These are phyloP conservation scores for Harringtonia lauricola DNA, from an alignment of 2,329 filamentous ascomycete genomes.

Conservation along the genomic window DNA sequence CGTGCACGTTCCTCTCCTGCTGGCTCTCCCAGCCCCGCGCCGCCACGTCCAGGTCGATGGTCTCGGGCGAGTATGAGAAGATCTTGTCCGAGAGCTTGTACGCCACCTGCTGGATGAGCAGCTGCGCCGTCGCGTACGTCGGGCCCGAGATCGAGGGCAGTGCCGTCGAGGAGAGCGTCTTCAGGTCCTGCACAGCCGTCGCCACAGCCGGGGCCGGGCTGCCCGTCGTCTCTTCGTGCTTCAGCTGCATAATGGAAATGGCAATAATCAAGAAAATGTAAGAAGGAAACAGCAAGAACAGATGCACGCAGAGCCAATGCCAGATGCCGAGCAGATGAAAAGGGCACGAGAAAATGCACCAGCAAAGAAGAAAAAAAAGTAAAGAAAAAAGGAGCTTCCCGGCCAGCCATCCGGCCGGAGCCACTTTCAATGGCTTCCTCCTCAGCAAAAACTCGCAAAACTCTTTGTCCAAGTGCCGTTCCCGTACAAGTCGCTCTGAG, in stretches of 20 bases:
- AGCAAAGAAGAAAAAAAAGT: not conserved
- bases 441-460: no score
- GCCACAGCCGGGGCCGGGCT: conserved; percentile 7
- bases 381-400: not conserved
- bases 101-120: conserved; percentile 89
- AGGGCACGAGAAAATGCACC: not conserved
- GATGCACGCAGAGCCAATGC: no score
- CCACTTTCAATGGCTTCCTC: not conserved
- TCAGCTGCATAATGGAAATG: conserved; percentile 10
- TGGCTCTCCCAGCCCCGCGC: conserved; percentile 64
- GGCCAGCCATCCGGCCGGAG: not conserved
- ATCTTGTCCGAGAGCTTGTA: conserved; percentile 94
- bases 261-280: not conserved
- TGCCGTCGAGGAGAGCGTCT: conserved; percentile 34
- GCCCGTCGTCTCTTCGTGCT: conserved; percentile 13
- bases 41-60: conserved; percentile 81
- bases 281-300: not conserved
- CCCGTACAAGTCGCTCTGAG: not conserved
- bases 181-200: conserved; percentile 15
- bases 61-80: conserved; percentile 91
- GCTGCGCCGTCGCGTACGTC: conserved; percentile 86
- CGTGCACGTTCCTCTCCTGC: conserved; percentile 68
- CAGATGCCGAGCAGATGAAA: not conserved
- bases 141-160: conserved; percentile 64
- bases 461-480: not conserved